phyloP scores from a whole-genome alignment of 257 asterid species.

The Nicotiana noctiflora region DNA sequence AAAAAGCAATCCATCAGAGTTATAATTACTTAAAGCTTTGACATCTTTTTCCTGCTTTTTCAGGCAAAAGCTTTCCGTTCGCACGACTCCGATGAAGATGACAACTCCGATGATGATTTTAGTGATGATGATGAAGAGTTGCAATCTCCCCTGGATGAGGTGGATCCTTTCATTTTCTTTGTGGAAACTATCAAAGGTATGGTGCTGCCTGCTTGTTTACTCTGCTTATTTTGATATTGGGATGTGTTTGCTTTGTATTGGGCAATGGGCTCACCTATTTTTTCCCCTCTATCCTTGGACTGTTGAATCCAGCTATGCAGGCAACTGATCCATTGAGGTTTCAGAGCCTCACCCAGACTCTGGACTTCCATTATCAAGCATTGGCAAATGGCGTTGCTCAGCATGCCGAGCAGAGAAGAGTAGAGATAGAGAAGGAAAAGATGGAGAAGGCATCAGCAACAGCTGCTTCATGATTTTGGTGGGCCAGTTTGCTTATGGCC shows the following conservation, averaged over 20 bases:
- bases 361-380: conserved; percentile 82
- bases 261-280: conserved; percentile 4
- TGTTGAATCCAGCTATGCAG: conserved; percentile 57
- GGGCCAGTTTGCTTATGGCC: conserved; percentile 4
- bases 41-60: conserved; percentile 8
- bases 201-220: background rate
- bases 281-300: background rate
- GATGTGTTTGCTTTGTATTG: background rate
- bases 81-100: conserved; percentile 59
- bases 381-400: conserved; percentile 89
- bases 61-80: conserved; percentile 88
- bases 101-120: conserved; percentile 76
- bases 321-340: conserved; percentile 78
- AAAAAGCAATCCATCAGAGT: background rate
- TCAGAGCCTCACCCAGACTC: conserved; percentile 74
- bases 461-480: conserved; percentile 40
- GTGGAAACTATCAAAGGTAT: conserved; percentile 84
- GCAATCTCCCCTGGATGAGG: conserved; percentile 95
- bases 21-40: background rate
- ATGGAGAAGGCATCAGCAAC: conserved; percentile 51
- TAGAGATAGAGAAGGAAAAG: conserved; percentile 74
- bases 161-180: conserved; percentile 89
- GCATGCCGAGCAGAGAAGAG: conserved; percentile 82
- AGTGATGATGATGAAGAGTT: conserved; percentile 95
- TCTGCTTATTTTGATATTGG: background rate